Evolutionary conservation across 2,329 filamentous ascomycete species (phyloP), one percentile per base, ranked within the genome.

Genomic region (Phialocephala sp.): DNA sequence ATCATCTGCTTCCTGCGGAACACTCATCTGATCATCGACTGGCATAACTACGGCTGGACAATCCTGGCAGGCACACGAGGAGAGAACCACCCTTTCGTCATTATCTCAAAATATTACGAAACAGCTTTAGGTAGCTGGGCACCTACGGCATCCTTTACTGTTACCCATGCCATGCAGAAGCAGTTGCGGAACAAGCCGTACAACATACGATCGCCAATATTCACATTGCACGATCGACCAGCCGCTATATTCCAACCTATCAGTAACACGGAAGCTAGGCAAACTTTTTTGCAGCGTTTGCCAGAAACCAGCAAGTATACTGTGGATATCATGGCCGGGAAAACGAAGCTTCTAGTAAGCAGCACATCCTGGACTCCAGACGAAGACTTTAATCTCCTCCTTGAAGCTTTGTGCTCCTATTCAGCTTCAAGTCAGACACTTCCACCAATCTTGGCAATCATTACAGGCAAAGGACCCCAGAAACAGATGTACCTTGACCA

Each of bases 31-130:
- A 84, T 98, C 67, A 91, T 98, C 63, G 95, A 99, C 81, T 99
- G 95, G 95, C 95, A 99, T 82, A 99, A 99, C 79, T 98, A 97
- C 78, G 95, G 94, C 72, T 97, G 94, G 84, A 94, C 93, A 9
- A 97, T 99, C 72, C 87, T 99, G 3, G 91, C 85, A 5, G 83
- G 85, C 57, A 87, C 84, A 58, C 80, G 82, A 27, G 83, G 86
- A 47, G 69, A 54, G 6, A 54, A 35, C 15, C 92, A 96, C 74
- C 90, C 90, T 0, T 85, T 97, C n/a, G 93, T 97, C 9, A 83
- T 80, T 35, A 76, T 96, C 9, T 91, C 94, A 27, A 88, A 88
- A 69, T 83, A 84, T 75, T 97, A 97, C 75, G 95, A 99, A 79
- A 85, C 82, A 43, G 77, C 84, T 15, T 87, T 97, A 47, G 90